These are phyloP conservation scores for Diaporthe sp. DNA, from an alignment of 2,329 filamentous ascomycete species.

Conservation along the genomic window DNA sequence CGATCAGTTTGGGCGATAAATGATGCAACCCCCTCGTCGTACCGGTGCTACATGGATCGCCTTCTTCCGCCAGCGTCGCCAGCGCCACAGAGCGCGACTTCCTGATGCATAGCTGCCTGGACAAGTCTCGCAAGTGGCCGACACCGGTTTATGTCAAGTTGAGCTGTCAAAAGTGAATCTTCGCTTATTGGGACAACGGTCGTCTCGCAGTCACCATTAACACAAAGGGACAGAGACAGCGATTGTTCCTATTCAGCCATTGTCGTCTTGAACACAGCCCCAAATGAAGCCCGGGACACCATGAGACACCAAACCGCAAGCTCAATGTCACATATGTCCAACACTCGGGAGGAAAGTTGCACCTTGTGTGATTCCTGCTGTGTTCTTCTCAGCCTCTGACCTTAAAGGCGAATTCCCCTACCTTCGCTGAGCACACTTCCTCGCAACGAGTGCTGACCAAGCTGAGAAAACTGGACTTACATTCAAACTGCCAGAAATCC, in stretches of 20 bases:
- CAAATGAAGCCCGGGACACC: neutral
- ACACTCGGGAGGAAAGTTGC: neutral
- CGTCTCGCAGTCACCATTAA: neutral
- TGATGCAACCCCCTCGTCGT: constrained; percentile 9
- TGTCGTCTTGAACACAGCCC: constrained; percentile 2
- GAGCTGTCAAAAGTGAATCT: neutral
- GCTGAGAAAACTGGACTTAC: neutral
- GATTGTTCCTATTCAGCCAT: constrained; percentile 11
- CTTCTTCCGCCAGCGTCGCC: neutral
- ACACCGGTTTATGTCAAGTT: neutral
- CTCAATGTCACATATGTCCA: neutral
- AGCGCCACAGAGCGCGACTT: constrained; percentile 18
- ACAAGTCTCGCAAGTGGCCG: neutral
- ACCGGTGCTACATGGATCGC: neutral
- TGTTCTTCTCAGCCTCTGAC: neutral
- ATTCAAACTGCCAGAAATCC: neutral
- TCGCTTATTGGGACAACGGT: neutral
- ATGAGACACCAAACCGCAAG: neutral
- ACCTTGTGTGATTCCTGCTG: neutral
- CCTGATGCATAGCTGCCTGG: neutral
- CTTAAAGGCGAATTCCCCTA: neutral
- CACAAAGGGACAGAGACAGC: neutral
- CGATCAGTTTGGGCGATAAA: neutral
- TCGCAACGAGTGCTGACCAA: neutral
- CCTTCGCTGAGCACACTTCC: neutral